Percentiles rank a stretch among this genome's conserved stretches.
Evolutionary conservation across 305 asterid genomes (phyloP).

Genomic region (Solanum hybrid): DNA sequence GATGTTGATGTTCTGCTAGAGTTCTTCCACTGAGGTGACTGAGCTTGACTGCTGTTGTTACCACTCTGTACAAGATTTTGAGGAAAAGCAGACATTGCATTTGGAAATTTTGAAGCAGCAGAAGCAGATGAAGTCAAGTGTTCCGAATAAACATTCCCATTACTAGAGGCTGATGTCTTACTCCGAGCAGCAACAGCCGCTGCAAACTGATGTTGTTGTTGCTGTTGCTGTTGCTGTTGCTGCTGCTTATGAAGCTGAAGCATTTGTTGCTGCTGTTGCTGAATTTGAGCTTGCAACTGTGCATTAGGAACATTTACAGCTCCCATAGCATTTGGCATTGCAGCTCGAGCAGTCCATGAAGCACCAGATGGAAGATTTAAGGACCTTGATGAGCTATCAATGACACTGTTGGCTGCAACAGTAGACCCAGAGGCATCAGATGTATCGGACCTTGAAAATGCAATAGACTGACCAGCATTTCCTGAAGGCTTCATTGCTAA

Average conservation of each 20-base stretch:
- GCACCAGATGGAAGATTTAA: constrained; percentile 19
- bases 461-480: constrained; percentile 54
- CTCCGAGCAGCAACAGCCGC: constrained; percentile 37
- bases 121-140: constrained; percentile 48
- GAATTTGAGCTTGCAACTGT: constrained; percentile 38
- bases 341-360: constrained; percentile 42
- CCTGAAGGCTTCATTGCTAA: constrained; percentile 26
- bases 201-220: constrained; percentile 38
- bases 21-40: constrained; percentile 73
- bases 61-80: constrained; percentile 59
- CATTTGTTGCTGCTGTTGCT: constrained; percentile 21
- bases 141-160: constrained; percentile 52
- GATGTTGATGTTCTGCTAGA: constrained; percentile 36
- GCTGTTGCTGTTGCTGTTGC: constrained; percentile 32
- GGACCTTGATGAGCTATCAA: constrained; percentile 27
- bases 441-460: constrained; percentile 55
- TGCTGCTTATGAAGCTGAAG: constrained; percentile 41
- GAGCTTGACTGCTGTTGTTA: constrained; percentile 41
- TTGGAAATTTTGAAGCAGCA: constrained; percentile 44
- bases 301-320: constrained; percentile 27
- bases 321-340: constrained; percentile 22
- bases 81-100: constrained; percentile 43
- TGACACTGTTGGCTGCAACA: constrained; percentile 23
- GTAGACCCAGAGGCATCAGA: constrained; percentile 33
- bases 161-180: constrained; percentile 37